These are phyloP conservation scores for Saccharomycopsis hybrid DNA, from an alignment of 1,139 yeast species.

Conservation along the genomic window DNA sequence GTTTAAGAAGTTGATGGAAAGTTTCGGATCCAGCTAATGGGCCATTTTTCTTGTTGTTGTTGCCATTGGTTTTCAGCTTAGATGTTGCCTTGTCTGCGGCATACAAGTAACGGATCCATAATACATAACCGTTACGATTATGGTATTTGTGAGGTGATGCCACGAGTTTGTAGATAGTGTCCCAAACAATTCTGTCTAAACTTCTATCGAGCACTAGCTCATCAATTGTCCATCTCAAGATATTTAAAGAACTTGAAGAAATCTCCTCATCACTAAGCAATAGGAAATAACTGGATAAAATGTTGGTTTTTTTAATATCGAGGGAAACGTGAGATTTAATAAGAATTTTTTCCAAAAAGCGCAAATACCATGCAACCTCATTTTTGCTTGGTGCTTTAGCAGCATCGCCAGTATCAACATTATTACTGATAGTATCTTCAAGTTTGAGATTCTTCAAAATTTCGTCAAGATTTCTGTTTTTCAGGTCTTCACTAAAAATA, in stretches of 20 bases:
- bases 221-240: slow-evolving; percentile 45
- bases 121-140: slow-evolving; percentile 40
- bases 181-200: slow-evolving; percentile 38
- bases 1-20: slow-evolving; percentile 20
- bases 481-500: neutral
- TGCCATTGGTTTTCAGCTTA: too few species aligned
- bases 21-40: neutral
- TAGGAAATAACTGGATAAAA: neutral
- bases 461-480: neutral
- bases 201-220: slow-evolving; percentile 25
- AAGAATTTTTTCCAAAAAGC: slow-evolving; percentile 6
- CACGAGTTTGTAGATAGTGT: slow-evolving; percentile 35
- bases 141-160: slow-evolving; percentile 30
- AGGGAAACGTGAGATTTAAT: neutral
- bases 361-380: slow-evolving; percentile 1
- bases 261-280: slow-evolving; percentile 23
- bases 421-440: too few species aligned
- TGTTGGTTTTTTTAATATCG: neutral
- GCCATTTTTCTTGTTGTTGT: too few species aligned
- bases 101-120: slow-evolving; percentile 50
- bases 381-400: neutral
- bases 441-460: neutral
- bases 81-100: neutral
- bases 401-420: too few species aligned
- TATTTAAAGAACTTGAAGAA: slow-evolving; percentile 33